Evolutionary conservation across 1,284 basidiomycete species (phyloP), one percentile per base, ranked within the genome.

Genomic region (Naganishia cerealis): DNA sequence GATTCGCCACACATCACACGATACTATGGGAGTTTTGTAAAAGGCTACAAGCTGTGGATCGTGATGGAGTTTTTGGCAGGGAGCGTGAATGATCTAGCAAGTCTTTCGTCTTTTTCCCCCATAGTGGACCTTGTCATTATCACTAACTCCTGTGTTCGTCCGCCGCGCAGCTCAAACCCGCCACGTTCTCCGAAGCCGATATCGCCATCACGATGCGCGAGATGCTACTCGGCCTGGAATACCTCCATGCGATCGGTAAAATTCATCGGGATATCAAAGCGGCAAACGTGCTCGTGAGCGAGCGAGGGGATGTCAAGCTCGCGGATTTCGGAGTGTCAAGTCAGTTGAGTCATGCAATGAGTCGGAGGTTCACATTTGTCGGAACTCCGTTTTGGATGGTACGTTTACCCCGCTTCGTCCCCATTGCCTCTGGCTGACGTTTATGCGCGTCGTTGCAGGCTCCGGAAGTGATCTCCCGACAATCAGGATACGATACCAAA

Each of bases 241-340:
- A 99, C 77, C 87, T 99, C 18, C 96, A 99, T 78, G 73, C 85
- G 33, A 92, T 97, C 77, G 90, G 92, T 59, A 98, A 94, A 73
- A 98, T 99, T 70, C 95, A 99, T 78, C 88, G 95, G 57, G 95
- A 99, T 77, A 98, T 99, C 85, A 99, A 99, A 80, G 95, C 95
- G 0, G 95, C 96, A 58, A 99, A 99, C 75, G 86, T 99, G 61
- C 85, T 99, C 1, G 86, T 98, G 13, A 93, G 92, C 1, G 90
- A 90, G 0, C 86, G 87, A 0, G 95, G 95, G 29, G 90, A 89
- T 77, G 95, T 98, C 79, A 99, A 99, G 80, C 87, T 99, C 7
- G 95, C 95, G 53, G 95, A 99, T 80, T 96, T 96, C 75, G 94
- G 94, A 72, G 94, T 96, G 12, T 93, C 94, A 6, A 94, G 93